Evolutionary conservation across 805 yeast species (phyloP).

Genomic region (Pichia insulana): DNA sequence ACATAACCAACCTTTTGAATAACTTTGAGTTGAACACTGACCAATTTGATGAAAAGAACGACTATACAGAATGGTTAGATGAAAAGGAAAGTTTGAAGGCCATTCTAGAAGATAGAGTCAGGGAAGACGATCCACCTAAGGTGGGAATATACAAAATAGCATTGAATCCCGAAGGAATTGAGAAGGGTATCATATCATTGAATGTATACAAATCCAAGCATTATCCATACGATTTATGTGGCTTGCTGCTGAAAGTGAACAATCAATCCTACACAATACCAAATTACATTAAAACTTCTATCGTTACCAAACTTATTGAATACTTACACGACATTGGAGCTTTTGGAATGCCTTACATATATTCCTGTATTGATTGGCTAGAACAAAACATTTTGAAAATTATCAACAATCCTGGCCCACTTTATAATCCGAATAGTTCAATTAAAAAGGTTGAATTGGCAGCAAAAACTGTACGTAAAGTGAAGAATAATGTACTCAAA

Average conservation of each 20-base stretch:
- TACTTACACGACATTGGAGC: slow-evolving; percentile 35
- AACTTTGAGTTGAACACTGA: too few species aligned
- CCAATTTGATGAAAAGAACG: too few species aligned
- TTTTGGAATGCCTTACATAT: slow-evolving; percentile 65
- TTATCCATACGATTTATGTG: slow-evolving; percentile 67
- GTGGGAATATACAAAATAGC: slow-evolving; percentile 28
- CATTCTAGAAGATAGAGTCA: slow-evolving; percentile 34
- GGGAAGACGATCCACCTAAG: slow-evolving; percentile 30
- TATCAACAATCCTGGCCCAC: slow-evolving; percentile 67
- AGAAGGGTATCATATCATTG: slow-evolving; percentile 23
- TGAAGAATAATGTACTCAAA: slow-evolving; percentile 4
- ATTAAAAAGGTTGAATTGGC: not conserved
- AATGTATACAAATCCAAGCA: slow-evolving; percentile 36
- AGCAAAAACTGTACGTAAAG: not conserved
- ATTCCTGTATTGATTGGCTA: slow-evolving; percentile 68
- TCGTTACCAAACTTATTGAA: slow-evolving; percentile 38
- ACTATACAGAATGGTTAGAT: slow-evolving; percentile 49
- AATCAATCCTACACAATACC: slow-evolving; percentile 47
- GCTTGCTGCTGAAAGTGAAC: slow-evolving; percentile 45
- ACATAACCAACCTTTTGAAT: slow-evolving; percentile 28
- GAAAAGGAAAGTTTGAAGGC: slow-evolving; percentile 62
- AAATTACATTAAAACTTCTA: slow-evolving; percentile 57
- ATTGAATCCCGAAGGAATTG: slow-evolving; percentile 27
- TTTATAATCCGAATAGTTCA: slow-evolving; percentile 30
- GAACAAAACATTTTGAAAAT: slow-evolving; percentile 51